Conservation (phyloP, 2,329 filamentous ascomycete species). For the Penicillium sclerotiorum region DNA sequence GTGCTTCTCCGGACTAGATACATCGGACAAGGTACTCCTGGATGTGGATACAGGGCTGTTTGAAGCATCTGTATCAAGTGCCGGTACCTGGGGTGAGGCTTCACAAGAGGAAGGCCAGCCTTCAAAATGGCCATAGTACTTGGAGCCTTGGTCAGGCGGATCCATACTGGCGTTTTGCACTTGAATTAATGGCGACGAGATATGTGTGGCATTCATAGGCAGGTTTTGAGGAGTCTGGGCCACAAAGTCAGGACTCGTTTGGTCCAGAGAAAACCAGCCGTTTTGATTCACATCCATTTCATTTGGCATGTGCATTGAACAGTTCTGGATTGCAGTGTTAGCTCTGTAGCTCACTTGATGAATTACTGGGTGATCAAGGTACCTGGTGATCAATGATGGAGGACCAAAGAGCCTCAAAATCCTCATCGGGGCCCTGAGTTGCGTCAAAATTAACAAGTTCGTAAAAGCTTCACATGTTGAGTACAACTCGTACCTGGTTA, state of each 20-base stretch:
- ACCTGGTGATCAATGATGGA: not conserved
- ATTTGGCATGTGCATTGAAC: not conserved
- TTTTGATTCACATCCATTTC: not conserved
- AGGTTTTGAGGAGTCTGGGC: not conserved
- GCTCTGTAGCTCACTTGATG: not conserved
- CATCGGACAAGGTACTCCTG: not conserved
- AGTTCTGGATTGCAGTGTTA: not conserved
- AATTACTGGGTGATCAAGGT: not conserved
- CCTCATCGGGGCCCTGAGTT: too few species aligned
- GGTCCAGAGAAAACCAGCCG: not conserved
- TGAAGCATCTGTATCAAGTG: too few species aligned
- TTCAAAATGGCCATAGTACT: too few species aligned
- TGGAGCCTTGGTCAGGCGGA: too few species aligned
- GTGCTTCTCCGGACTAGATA: not conserved
- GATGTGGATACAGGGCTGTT: not conserved
- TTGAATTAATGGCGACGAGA: too few species aligned
- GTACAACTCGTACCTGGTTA: not conserved
- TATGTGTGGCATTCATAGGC: too few species aligned
- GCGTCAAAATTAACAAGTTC: too few species aligned
- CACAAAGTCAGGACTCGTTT: too few species aligned
- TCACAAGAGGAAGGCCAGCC: too few species aligned
- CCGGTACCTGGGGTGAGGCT: too few species aligned
- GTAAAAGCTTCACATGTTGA: too few species aligned
- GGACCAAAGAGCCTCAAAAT: not conserved
- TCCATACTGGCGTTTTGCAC: too few species aligned